Evolutionary conservation across 257 asterid genomes (phyloP).

Genomic region (Solanum stenotomum): DNA sequence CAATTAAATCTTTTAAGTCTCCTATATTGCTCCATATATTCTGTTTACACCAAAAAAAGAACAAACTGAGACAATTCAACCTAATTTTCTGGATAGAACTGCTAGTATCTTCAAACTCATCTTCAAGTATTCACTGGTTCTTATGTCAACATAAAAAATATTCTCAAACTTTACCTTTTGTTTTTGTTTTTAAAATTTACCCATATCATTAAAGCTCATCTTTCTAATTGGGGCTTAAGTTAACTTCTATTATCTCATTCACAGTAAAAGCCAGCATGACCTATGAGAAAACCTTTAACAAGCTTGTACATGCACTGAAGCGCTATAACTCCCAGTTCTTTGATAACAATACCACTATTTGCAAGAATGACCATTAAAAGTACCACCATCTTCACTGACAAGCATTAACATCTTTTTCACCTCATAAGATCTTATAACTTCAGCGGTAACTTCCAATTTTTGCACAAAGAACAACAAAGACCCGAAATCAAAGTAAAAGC

Average conservation of each 20-base stretch:
- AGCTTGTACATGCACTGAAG: background rate
- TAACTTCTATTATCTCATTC: background rate
- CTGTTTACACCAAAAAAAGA: background rate
- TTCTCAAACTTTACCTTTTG: background rate
- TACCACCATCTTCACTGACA: background rate
- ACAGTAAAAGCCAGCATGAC: background rate
- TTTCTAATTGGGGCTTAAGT: background rate
- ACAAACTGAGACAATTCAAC: background rate
- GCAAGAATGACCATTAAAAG: background rate
- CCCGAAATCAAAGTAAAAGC: background rate
- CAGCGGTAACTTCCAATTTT: background rate
- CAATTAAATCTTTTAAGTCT: background rate
- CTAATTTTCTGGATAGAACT: background rate
- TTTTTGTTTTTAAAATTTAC: background rate
- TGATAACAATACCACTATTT: background rate
- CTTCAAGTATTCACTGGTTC: background rate
- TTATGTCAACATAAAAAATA: background rate
- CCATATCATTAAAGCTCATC: background rate
- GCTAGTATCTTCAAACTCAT: background rate
- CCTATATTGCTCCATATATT: background rate
- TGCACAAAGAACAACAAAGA: background rate
- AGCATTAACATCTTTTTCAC: background rate
- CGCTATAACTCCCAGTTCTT: background rate
- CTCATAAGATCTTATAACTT: background rate
- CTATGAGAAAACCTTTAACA: background rate